A percentile compares a stretch with the other conserved stretches of the same genome.
phyloP scores from a whole-genome alignment of 2,329 filamentous ascomycete genomes.

The Verruconis gallopava region DNA sequence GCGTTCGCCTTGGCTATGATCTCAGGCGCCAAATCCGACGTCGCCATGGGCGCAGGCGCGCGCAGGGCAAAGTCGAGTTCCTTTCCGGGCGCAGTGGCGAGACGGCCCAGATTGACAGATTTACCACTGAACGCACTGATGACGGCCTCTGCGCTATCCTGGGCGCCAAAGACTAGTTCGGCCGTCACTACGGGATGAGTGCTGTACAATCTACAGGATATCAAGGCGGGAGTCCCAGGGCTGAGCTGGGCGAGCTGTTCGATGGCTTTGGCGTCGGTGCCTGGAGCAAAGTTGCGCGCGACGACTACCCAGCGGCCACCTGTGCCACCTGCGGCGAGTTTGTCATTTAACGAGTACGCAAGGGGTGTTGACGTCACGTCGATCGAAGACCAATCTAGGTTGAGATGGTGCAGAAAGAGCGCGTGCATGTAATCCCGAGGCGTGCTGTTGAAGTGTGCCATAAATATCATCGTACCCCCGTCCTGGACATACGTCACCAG shows the following conservation, averaged over 20 bases:
- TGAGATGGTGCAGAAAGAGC: slow-evolving; percentile 8
- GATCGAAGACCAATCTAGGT: slow-evolving; percentile 7
- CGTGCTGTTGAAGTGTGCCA: slow-evolving; percentile 8
- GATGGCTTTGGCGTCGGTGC: slow-evolving; percentile 7
- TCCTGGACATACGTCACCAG: slow-evolving; percentile 9
- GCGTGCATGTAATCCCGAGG: slow-evolving; percentile 4
- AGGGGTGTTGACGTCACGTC: background rate
- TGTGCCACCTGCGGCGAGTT: slow-evolving; percentile 6
- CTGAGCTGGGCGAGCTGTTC: slow-evolving; percentile 3
- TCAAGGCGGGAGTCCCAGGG: slow-evolving; percentile 1
- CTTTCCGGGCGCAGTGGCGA: slow-evolving; percentile 6
- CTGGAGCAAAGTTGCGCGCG: slow-evolving; percentile 8
- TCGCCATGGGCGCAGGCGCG: slow-evolving; percentile 5
- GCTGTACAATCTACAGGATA: slow-evolving; percentile 7
- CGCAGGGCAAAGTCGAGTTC: slow-evolving; percentile 6
- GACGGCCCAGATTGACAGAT: slow-evolving; percentile 7
- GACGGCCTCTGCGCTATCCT: slow-evolving; percentile 6
- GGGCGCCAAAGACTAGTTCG: slow-evolving; percentile 8
- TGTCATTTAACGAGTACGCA: slow-evolving; percentile 6
- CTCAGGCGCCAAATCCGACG: slow-evolving; percentile 1
- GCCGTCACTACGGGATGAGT: slow-evolving; percentile 5
- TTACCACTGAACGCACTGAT: slow-evolving; percentile 7
- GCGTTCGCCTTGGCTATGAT: slow-evolving; percentile 3
- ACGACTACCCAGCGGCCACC: slow-evolving; percentile 7
- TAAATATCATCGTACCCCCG: slow-evolving; percentile 8